Evolutionary conservation across 1,139 yeast species (phyloP), one percentile per base, ranked within the genome.

Genomic region (Pneumocystis oryctolagi): DNA sequence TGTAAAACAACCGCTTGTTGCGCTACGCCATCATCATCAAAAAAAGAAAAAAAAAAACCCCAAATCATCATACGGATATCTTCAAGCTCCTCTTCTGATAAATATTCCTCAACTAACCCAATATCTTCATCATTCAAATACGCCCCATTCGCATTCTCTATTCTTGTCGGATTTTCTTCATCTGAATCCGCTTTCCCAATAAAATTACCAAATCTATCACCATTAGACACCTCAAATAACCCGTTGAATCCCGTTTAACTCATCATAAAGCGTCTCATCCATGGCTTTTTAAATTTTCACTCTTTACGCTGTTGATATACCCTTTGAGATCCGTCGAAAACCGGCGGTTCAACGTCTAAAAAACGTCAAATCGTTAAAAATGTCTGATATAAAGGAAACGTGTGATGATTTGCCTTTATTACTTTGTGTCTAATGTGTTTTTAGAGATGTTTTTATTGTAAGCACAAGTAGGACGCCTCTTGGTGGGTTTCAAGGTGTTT

Each of bases 401-500:
- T 47, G 9, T n/a, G 5, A 47, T 9, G 12, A 47, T 5, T 1
- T 8, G 1, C 2, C 4, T 2, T 32, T 34, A 14, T 34, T 34
- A 40, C 14, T 25, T 47, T 4, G 2, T 25, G 5, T 47, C 30
- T 47, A 25, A 25, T 3, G 1, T 47, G 9, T 47, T 20, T 47
- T 6, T 47, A 60, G 60, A 28, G 68, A 66, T 14, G 98, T 89
- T 57, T 92, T 89, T 76, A 89, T 92, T 73, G 97, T 89, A 65
- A 78, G 96, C 47, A 80, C 89, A 60, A 83, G 96, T 62, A 87
- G 98, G 80, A 92, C 98, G 31, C 98, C 98, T 70, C 82, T 90
- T 70, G 97, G 97, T 59, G 84, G 95, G 30, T 87, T 92, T 78
- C 92, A 87, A 74, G 97, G 98, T 64, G 73, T 83, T 5, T 80